phyloP scores from a whole-genome alignment of 495 filamentous ascomycete genomes.

The Tirmania nivea region DNA sequence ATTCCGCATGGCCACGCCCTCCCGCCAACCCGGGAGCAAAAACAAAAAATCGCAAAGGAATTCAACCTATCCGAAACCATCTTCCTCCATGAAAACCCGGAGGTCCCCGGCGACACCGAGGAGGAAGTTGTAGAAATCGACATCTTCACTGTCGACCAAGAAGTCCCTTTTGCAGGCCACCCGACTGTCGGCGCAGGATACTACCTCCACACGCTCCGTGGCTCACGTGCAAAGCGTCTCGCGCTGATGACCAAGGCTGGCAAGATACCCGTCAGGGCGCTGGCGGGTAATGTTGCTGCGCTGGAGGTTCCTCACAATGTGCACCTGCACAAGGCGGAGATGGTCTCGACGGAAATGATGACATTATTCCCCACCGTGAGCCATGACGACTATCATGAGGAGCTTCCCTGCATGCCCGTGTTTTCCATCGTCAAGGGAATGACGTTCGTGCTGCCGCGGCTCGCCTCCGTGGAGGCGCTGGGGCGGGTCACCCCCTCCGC shows the following conservation, averaged over 20 bases:
- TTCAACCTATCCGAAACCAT: constrained; percentile 77
- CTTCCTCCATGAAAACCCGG: constrained; percentile 38
- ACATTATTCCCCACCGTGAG: constrained; percentile 16
- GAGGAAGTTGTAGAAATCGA: constrained; percentile 29
- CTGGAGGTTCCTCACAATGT: constrained; percentile 44
- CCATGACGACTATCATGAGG: not conserved
- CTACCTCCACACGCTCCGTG: constrained; percentile 23
- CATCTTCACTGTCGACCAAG: constrained; percentile 41
- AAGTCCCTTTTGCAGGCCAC: constrained; percentile 59
- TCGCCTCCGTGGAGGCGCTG: constrained; percentile 29
- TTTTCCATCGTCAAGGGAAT: constrained; percentile 51
- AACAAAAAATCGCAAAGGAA: constrained; percentile 46
- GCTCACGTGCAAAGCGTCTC: constrained; percentile 13
- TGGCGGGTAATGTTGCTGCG: constrained; percentile 22
- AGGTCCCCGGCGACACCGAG: constrained; percentile 3
- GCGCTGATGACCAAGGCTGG: constrained; percentile 42
- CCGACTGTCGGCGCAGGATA: constrained; percentile 50
- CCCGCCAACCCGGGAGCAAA: constrained; percentile 28
- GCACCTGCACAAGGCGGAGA: constrained; percentile 30
- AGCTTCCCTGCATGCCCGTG: constrained; percentile 1
- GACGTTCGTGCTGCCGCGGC: constrained; percentile 36
- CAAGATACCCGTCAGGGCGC: constrained; percentile 27
- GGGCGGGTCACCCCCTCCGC: constrained; percentile 15
- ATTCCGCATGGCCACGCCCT: constrained; percentile 22
- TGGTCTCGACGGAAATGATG: not conserved